Base-by-base conservation (phyloP, 2,329 filamentous ascomycete genomes). In the Fusarium xylarioides region DNA sequence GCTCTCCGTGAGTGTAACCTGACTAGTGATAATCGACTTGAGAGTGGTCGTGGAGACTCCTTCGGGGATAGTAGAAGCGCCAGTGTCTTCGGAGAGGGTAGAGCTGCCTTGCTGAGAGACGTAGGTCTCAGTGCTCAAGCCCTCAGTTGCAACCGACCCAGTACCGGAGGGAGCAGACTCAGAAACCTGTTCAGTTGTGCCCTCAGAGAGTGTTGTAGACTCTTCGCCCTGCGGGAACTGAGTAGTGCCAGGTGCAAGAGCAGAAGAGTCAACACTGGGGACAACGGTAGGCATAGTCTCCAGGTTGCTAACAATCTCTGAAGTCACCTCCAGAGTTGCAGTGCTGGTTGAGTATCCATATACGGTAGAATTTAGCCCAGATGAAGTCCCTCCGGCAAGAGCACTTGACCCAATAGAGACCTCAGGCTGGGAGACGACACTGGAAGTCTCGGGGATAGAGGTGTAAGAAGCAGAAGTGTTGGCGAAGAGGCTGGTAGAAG, bases 221-320 rank as follows among this genome's bases (percentile, higher is more conserved):
- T 16, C 49, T 14, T 46, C 50, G 4, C 52, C 49, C 30, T 63
- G 62, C 0, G 71, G 52, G 6, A 32, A 37, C 7, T 49, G 38
- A 21, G 56, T 72, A 15, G 68, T 70, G 10, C 58, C 69, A n/a
- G 52, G 42, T 28, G 64, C 63, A 21, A 68, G 42, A 32, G 74
- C 76, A 19, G 64, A 75, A 9, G 75, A 76, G 26, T 54, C 66
- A 11, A 54, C 43, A 7, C 68, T 77, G 5, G 59, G 64, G 11
- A 64, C 30, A 23, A 75, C n/a, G 2, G 63, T 74, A 6, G 75
- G 75, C 57, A 76, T 72, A 1, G 75, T 77, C 64, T 77, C 75
- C 16, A 77, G 40, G 38, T 76, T 64, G 3, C 71, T 69, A 5
- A 68, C 11, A 8, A 47, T 67, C 23, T 50, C 30, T 2, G 73